These are phyloP conservation scores for Erodium moschatum DNA, from an alignment of 441 rosid genomes.

Conservation along the genomic window DNA sequence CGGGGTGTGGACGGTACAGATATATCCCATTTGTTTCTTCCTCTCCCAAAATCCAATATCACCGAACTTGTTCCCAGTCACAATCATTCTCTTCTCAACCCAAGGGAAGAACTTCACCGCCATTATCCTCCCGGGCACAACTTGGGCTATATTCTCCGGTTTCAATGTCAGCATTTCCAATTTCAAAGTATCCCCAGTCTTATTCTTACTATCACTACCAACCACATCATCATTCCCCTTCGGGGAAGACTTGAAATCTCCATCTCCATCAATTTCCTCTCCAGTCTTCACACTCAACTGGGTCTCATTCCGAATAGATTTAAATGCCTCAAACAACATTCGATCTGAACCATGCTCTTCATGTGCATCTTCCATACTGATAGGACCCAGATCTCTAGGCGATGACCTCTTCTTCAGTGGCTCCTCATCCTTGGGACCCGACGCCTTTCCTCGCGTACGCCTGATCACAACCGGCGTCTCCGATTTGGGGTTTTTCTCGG, in stretches of 20 bases:
- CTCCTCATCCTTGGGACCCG: slow-evolving; percentile 20
- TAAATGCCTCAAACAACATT: slow-evolving; percentile 28
- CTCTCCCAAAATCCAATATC: slow-evolving; percentile 64
- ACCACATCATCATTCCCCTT: slow-evolving; percentile 4
- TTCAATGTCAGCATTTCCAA: slow-evolving; percentile 40
- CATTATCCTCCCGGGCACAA: slow-evolving; percentile 51
- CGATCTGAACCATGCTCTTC: slow-evolving; percentile 29
- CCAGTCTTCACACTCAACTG: not conserved
- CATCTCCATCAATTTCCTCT: no score
- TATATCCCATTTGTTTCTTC: slow-evolving; percentile 41
- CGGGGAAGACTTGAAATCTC: no score
- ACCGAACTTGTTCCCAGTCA: slow-evolving; percentile 57
- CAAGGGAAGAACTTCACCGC: slow-evolving; percentile 52
- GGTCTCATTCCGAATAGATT: slow-evolving; percentile 23
- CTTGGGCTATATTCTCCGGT: slow-evolving; percentile 48
- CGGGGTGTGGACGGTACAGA: slow-evolving; percentile 46
- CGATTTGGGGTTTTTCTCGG: slow-evolving; percentile 37
- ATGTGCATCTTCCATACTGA: slow-evolving; percentile 42
- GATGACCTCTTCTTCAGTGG: slow-evolving; percentile 16
- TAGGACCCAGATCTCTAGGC: slow-evolving; percentile 32
- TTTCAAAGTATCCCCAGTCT: slow-evolving; percentile 28
- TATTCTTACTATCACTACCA: slow-evolving; percentile 22
- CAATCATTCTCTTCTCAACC: slow-evolving; percentile 44
- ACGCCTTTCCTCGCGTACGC: slow-evolving; percentile 51
- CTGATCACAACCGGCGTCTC: slow-evolving; percentile 47